These are phyloP conservation scores for Cryphonectria carpinicola DNA, from an alignment of 2,329 filamentous ascomycete species.

Conservation along the genomic window DNA sequence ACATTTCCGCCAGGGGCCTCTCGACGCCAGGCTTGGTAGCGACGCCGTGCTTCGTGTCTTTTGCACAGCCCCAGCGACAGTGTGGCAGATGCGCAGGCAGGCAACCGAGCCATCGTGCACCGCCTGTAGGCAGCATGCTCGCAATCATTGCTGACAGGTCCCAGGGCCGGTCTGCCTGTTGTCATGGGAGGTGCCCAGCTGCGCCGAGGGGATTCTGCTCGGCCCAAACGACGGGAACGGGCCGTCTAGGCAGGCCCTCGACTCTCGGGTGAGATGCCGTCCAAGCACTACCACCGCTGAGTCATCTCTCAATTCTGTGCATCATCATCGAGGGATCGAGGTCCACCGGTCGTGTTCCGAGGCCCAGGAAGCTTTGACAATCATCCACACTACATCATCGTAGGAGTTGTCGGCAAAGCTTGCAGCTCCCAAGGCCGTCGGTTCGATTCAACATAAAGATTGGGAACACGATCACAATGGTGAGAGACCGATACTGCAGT, in stretches of 20 bases:
- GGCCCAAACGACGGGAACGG: slow-evolving; percentile 6
- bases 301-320: slow-evolving; percentile 1
- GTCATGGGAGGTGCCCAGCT: not conserved
- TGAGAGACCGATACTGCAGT: slow-evolving; percentile 2
- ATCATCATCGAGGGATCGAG: not conserved
- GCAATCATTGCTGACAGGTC: not conserved
- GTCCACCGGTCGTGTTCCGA: not conserved
- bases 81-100: slow-evolving; percentile 2
- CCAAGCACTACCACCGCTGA: not conserved
- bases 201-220: not conserved
- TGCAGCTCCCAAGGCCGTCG: not conserved
- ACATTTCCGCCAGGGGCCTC: not conserved
- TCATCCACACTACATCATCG: not conserved
- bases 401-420: not conserved
- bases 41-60: slow-evolving; percentile 10
- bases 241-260: not conserved
- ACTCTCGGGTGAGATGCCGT: not conserved
- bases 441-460: not conserved
- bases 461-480: slow-evolving; percentile 23
- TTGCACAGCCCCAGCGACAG: slow-evolving; percentile 8
- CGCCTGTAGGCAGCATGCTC: not conserved
- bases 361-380: not conserved
- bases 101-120: slow-evolving; percentile 1
- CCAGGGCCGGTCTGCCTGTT: not conserved
- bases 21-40: slow-evolving; percentile 1